phyloP scores from a whole-genome alignment of 2,329 filamentous ascomycete species.

The Aschersonia sp. region DNA sequence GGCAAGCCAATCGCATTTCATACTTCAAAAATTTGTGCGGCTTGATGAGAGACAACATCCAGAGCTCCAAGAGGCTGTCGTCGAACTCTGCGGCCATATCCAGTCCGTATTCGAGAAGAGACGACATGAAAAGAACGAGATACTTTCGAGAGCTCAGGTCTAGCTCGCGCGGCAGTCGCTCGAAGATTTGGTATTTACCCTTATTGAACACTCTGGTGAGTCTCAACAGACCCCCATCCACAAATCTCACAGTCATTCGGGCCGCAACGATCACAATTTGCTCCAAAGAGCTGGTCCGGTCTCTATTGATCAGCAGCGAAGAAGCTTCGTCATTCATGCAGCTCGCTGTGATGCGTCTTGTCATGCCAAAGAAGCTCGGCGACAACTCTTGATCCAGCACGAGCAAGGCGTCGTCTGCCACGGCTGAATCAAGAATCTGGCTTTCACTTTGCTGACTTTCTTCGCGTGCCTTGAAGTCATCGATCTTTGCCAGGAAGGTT shows the following conservation, averaged over 20 bases:
- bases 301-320: slow-evolving; percentile 6
- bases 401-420: slow-evolving; percentile 30
- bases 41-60: slow-evolving; percentile 36
- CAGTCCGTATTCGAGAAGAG: slow-evolving; percentile 30
- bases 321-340: slow-evolving; percentile 5
- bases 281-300: slow-evolving; percentile 23
- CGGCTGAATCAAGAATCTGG: slow-evolving; percentile 21
- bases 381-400: slow-evolving; percentile 35
- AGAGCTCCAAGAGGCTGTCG: slow-evolving; percentile 33
- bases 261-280: slow-evolving; percentile 29
- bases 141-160: slow-evolving; percentile 26
- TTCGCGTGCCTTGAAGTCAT: slow-evolving; percentile 22
- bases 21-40: slow-evolving; percentile 29
- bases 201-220: slow-evolving; percentile 29
- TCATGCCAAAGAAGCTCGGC: slow-evolving; percentile 31
- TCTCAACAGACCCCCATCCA: slow-evolving; percentile 27
- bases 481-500: slow-evolving; percentile 29
- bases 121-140: slow-evolving; percentile 35
- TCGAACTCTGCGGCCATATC: slow-evolving; percentile 31
- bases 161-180: slow-evolving; percentile 23
- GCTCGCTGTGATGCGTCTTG: slow-evolving; percentile 20
- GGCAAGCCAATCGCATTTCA: slow-evolving; percentile 33
- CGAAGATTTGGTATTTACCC: slow-evolving; percentile 36
- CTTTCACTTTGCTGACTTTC: slow-evolving; percentile 23
- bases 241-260: slow-evolving; percentile 28